phyloP scores from a whole-genome alignment of 768 basidiomycete genomes.

The Suillus tomentosus region DNA sequence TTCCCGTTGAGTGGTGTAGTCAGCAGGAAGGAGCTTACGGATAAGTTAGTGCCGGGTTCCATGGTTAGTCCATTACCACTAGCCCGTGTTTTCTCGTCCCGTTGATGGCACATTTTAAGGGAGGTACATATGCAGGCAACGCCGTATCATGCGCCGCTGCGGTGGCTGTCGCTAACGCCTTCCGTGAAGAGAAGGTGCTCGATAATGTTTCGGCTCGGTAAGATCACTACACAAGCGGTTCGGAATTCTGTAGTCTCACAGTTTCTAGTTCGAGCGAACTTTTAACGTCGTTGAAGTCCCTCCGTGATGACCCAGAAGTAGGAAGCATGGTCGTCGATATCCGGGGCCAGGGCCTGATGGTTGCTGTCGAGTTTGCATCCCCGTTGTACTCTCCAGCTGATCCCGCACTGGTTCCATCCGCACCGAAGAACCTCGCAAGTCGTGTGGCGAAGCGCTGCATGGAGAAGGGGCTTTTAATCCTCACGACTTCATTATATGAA shows the following conservation, averaged over 20 bases:
- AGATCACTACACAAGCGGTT: constrained; percentile 9
- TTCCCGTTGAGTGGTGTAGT: constrained; percentile 92
- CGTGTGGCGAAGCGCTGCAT: constrained; percentile 79
- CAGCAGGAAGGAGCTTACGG: constrained; percentile 78
- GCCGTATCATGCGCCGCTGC: constrained; percentile 92
- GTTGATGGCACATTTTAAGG: constrained; percentile 42
- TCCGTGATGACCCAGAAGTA: constrained; percentile 57
- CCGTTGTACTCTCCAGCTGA: constrained; percentile 58
- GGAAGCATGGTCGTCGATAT: constrained; percentile 75
- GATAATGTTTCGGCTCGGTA: constrained; percentile 77
- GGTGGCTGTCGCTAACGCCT: constrained; percentile 74
- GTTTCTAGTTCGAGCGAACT: constrained; percentile 67
- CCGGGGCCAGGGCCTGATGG: constrained; percentile 89
- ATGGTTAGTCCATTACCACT: constrained; percentile 50
- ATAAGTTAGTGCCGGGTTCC: constrained; percentile 74
- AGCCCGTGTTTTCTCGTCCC: neutral
- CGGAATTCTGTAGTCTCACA: neutral
- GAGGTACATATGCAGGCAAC: constrained; percentile 92
- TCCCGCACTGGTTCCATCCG: constrained; percentile 37
- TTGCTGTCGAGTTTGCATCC: constrained; percentile 76
- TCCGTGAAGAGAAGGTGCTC: constrained; percentile 79
- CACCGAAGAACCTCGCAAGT: constrained; percentile 59
- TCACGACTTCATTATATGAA: constrained; percentile 90
- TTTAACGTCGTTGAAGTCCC: constrained; percentile 54
- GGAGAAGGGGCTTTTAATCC: constrained; percentile 81